Percentiles rank a stretch among this genome's conserved stretches.
These are phyloP conservation scores for Excoecaria agallocha DNA, from an alignment of 345 rosid species.

Conservation along the genomic window DNA sequence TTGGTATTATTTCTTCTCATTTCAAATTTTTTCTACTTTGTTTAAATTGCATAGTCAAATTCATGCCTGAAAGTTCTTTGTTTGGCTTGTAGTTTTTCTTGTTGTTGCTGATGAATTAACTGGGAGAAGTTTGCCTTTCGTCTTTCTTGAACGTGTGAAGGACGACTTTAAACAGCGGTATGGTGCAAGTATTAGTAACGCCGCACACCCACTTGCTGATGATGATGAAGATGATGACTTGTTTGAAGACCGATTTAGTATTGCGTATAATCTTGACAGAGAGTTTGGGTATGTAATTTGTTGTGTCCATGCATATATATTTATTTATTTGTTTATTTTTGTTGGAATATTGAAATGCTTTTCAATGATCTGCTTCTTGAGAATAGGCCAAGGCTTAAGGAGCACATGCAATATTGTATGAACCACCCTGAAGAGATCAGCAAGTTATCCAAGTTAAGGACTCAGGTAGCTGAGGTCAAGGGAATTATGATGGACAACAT, in stretches of 20 bases:
- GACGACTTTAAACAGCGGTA: slow-evolving; percentile 85
- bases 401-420: slow-evolving; percentile 96
- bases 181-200: slow-evolving; percentile 54
- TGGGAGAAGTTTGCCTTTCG: slow-evolving; percentile 83
- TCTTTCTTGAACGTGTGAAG: slow-evolving; percentile 87
- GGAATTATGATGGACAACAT: slow-evolving; percentile 98
- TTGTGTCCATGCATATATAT: not conserved
- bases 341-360: not conserved
- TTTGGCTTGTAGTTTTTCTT: slow-evolving; percentile 70
- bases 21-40: not conserved
- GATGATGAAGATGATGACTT: slow-evolving; percentile 84
- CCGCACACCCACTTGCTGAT: slow-evolving; percentile 78
- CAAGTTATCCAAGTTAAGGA: slow-evolving; percentile 80
- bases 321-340: not conserved
- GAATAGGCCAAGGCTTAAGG: slow-evolving; percentile 89
- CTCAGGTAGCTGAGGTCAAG: slow-evolving; percentile 87
- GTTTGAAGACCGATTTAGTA: slow-evolving; percentile 87
- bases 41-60: not conserved
- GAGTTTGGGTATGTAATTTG: slow-evolving; percentile 76
- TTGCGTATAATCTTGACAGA: slow-evolving; percentile 96
- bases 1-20: slow-evolving; percentile 44
- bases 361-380: slow-evolving; percentile 13
- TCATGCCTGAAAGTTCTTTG: slow-evolving; percentile 12
- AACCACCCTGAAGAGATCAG: slow-evolving; percentile 95
- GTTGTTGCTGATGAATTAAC: slow-evolving; percentile 89